Evolutionary conservation across 1,284 basidiomycete species (phyloP).

Genomic region (Melampsora allii-populina): DNA sequence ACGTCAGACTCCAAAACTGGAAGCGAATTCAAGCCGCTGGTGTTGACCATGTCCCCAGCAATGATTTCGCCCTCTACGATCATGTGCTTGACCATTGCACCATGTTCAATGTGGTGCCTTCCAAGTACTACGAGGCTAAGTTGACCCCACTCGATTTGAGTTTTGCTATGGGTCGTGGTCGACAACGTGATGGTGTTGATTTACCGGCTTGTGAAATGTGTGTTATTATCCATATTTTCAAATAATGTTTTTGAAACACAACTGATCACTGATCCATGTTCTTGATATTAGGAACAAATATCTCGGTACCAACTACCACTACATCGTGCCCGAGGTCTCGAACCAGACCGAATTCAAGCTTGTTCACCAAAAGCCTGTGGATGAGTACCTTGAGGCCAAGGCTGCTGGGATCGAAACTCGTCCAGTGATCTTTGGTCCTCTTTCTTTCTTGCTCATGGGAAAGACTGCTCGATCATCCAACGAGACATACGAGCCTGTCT

Average conservation of each 20-base stretch:
- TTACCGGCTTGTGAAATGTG: slow-evolving; percentile 97
- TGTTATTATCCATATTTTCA: background rate
- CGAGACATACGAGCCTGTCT: slow-evolving; percentile 82
- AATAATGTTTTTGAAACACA: background rate
- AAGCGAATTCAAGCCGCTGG: slow-evolving; percentile 78
- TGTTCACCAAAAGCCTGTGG: slow-evolving; percentile 69
- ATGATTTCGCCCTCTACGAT: slow-evolving; percentile 98
- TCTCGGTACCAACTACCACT: slow-evolving; percentile 99
- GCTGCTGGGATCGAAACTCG: slow-evolving; percentile 83
- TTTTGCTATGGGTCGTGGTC: slow-evolving; percentile 89
- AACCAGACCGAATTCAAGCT: slow-evolving; percentile 91
- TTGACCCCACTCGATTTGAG: slow-evolving; percentile 73
- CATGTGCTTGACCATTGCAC: slow-evolving; percentile 97
- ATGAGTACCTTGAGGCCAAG: slow-evolving; percentile 95
- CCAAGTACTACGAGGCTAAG: slow-evolving; percentile 83
- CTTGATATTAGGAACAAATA: slow-evolving; percentile 51
- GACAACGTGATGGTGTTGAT: slow-evolving; percentile 83
- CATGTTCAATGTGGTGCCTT: slow-evolving; percentile 94
- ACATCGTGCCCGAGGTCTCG: slow-evolving; percentile 95
- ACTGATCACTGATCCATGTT: background rate
- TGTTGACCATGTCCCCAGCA: slow-evolving; percentile 90
- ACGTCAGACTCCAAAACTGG: slow-evolving; percentile 89
- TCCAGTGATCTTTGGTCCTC: slow-evolving; percentile 91
- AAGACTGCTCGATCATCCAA: slow-evolving; percentile 85
- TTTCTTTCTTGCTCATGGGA: slow-evolving; percentile 92